Conservation (phyloP, 768 basidiomycete genomes). For the Tulasnella sp. region DNA sequence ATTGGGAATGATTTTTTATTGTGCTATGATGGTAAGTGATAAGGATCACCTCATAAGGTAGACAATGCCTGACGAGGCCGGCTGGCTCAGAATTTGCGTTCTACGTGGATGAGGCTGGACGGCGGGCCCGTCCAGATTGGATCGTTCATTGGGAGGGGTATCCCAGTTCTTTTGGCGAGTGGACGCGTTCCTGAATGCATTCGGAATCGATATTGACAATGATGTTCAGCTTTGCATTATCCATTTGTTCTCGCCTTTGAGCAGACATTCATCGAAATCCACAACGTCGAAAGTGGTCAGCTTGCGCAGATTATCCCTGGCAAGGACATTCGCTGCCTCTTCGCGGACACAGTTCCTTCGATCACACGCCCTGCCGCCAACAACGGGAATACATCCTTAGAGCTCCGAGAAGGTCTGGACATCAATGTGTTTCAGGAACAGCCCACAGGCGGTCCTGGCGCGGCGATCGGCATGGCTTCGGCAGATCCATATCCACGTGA, state of each 20-base stretch:
- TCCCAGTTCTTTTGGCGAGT: constrained; percentile 91
- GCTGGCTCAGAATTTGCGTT: constrained; percentile 90
- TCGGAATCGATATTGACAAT: background rate
- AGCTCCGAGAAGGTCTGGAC: too few relatives aligned
- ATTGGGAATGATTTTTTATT: too few relatives aligned
- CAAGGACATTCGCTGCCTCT: constrained; percentile 84
- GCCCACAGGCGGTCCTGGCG: constrained; percentile 41
- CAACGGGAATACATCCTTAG: constrained; percentile 1
- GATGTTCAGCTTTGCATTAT: constrained; percentile 82
- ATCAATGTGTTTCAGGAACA: background rate
- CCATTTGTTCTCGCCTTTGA: constrained; percentile 98
- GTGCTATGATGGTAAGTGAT: too few relatives aligned
- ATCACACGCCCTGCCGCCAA: constrained; percentile 50
- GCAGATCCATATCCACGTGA: constrained; percentile 48
- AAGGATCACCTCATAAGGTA: too few relatives aligned
- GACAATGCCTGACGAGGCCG: too few relatives aligned
- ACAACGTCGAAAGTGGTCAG: constrained; percentile 89
- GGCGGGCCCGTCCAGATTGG: constrained; percentile 86
- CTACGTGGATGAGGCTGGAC: constrained; percentile 96
- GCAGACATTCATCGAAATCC: constrained; percentile 93
- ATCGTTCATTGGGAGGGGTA: constrained; percentile 97
- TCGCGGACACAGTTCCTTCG: constrained; percentile 91
- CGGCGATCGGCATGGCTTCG: constrained; percentile 48
- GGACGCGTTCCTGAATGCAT: too few relatives aligned
- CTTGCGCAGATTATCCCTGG: constrained; percentile 96